phyloP scores from a whole-genome alignment of 2,329 filamentous ascomycete species.

The Ustulina deusta region DNA sequence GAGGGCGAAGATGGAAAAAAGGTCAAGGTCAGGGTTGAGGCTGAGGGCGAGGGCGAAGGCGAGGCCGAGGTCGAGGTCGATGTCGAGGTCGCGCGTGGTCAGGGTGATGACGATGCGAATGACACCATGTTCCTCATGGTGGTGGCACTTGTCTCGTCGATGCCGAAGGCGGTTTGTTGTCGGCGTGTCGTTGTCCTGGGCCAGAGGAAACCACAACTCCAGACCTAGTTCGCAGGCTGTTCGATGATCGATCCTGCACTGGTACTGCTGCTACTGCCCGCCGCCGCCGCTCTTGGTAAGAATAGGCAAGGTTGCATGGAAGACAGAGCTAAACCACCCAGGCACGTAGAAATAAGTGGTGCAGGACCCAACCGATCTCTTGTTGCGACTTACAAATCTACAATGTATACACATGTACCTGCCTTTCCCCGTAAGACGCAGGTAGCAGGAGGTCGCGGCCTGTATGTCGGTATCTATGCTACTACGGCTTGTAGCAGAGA shows the following conservation, averaged over 20 bases:
- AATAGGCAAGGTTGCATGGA: constrained; percentile 18
- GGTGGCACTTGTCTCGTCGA: constrained; percentile 27
- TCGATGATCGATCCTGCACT: constrained; percentile 22
- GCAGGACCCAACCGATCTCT: constrained; percentile 9
- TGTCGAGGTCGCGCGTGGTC: constrained; percentile 24
- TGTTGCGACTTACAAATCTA: too few relatives aligned
- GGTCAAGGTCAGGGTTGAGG: too few relatives aligned
- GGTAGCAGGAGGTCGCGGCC: too few relatives aligned
- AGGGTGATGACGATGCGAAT: constrained; percentile 25
- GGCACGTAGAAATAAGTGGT: constrained; percentile 19
- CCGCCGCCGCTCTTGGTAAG: constrained; percentile 17
- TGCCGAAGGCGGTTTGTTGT: constrained; percentile 2
- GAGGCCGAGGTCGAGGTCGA: constrained; percentile 2
- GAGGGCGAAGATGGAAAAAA: constrained; percentile 5
- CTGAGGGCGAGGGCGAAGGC: constrained; percentile 23
- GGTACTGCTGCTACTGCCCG: constrained; percentile 9
- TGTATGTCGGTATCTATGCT: too few relatives aligned
- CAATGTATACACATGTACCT: too few relatives aligned
- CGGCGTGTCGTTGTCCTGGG: constrained; percentile 1
- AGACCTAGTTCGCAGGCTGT: constrained; percentile 8
- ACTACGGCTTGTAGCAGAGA: too few relatives aligned
- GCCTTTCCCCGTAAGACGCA: too few relatives aligned
- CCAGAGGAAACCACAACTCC: constrained; percentile 3
- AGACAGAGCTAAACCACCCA: constrained; percentile 6
- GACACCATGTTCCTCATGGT: constrained; percentile 36